Percentiles rank a stretch among this genome's conserved stretches.
These are phyloP conservation scores for Aspergillus quadricinctus DNA, from an alignment of 2,329 filamentous ascomycete genomes.

Conservation along the genomic window DNA sequence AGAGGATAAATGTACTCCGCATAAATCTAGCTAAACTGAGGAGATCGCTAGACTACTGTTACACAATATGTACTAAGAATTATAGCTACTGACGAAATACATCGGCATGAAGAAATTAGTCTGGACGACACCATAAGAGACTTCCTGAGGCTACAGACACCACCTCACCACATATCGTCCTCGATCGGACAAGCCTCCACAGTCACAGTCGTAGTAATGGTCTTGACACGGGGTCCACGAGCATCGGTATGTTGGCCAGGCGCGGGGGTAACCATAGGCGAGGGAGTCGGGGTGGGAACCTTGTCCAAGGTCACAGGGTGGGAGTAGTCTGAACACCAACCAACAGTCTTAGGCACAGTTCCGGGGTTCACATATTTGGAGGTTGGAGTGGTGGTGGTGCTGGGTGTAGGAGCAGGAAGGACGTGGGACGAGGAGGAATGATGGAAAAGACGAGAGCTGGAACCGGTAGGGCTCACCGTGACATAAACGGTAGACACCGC, in stretches of 20 bases:
- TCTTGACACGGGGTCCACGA: not conserved
- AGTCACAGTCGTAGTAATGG: conserved; percentile 1
- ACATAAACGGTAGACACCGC: conserved; percentile 19
- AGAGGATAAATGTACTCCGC: no score
- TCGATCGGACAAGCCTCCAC: not conserved
- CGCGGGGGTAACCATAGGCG: not conserved
- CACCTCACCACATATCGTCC: not conserved
- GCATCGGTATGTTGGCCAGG: not conserved
- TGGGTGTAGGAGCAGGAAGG: conserved; percentile 10
- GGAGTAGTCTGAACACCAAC: conserved; percentile 23
- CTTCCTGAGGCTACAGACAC: no score
- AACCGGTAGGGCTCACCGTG: conserved; percentile 20
- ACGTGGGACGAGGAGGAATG: conserved; percentile 8
- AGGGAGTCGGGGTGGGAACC: conserved; percentile 7
- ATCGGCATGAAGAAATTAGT: not conserved
- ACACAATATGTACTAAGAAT: no score
- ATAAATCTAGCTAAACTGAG: no score
- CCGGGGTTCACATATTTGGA: conserved; percentile 17
- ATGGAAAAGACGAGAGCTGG: conserved; percentile 12
- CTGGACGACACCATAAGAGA: not conserved
- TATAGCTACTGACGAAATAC: no score
- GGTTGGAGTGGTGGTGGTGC: conserved; percentile 7
- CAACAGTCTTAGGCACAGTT: conserved; percentile 24
- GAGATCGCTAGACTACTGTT: no score
- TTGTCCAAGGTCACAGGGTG: conserved; percentile 21